Evolutionary conservation across 164 flowering plant genomes (phyloP).

Genomic region (Pachysandra terminalis): DNA sequence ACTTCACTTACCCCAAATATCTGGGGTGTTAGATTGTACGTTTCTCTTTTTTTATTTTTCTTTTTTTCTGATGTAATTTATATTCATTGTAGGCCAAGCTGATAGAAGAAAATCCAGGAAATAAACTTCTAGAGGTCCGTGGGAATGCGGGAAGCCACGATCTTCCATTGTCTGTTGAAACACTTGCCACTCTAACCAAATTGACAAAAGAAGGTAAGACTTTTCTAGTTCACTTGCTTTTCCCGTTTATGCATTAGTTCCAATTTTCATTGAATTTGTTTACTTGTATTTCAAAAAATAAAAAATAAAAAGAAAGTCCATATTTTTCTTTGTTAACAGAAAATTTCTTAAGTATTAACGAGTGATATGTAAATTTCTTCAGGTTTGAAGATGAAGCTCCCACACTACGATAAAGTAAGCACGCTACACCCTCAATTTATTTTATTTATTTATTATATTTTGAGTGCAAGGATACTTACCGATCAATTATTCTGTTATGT

Average conservation of each 20-base stretch:
- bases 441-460: conserved; percentile 5
- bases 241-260: neutral
- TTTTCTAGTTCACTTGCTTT: neutral
- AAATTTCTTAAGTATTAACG: neutral
- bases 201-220: conserved; percentile 73
- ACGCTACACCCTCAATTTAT: neutral
- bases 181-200: conserved; percentile 52
- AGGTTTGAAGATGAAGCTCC: conserved; percentile 92
- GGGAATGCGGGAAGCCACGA: conserved; percentile 99
- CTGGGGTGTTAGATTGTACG: neutral
- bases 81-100: conserved; percentile 56
- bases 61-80: conserved; percentile 11
- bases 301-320: too few species aligned
- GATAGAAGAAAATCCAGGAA: conserved; percentile 71
- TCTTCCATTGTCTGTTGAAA: conserved; percentile 69
- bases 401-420: conserved; percentile 90
- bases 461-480: conserved; percentile 15
- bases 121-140: conserved; percentile 91
- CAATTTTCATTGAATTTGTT: too few species aligned
- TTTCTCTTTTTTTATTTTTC: neutral
- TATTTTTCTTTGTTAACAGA: too few species aligned
- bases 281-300: too few species aligned
- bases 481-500: conserved; percentile 9
- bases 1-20: too few species aligned
- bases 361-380: conserved; percentile 11